A percentile compares a stretch with the other conserved stretches of the same genome.
phyloP scores from a whole-genome alignment of 2,329 filamentous ascomycete species.

The Allantophomopsis lycopodina region DNA sequence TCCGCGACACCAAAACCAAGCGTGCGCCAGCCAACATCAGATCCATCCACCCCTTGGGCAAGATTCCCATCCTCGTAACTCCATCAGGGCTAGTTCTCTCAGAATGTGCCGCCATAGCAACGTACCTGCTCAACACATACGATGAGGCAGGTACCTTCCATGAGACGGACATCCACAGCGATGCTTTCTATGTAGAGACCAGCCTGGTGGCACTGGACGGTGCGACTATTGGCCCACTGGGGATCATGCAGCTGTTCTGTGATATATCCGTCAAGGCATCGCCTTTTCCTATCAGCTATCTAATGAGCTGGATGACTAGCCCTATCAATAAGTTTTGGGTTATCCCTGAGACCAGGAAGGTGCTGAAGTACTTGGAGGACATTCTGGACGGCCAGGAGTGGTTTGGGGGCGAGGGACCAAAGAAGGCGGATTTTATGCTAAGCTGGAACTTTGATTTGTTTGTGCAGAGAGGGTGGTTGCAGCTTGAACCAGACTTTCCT shows the following conservation, averaged over 20 bases:
- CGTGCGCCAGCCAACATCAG: conserved; percentile 65
- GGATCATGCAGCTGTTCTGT: conserved; percentile 13
- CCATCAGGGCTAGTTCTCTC: conserved; percentile 46
- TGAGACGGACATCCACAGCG: conserved; percentile 14
- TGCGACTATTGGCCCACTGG: conserved; percentile 11
- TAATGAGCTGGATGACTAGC: conserved; percentile 8
- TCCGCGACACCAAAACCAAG: conserved; percentile 44
- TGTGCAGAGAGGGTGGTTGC: conserved; percentile 11
- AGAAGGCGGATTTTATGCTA: conserved; percentile 20
- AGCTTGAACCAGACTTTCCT: no score
- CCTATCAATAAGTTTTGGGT: conserved; percentile 5
- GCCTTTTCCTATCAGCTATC: conserved; percentile 12
- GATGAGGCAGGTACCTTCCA: conserved; percentile 15
- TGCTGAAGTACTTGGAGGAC: no score
- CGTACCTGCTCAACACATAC: conserved; percentile 47
- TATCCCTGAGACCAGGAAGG: no score
- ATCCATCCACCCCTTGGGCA: conserved; percentile 72
- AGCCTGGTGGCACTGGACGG: conserved; percentile 14
- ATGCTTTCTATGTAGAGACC: conserved; percentile 7
- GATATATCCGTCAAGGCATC: conserved; percentile 9
- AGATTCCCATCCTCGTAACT: conserved; percentile 66
- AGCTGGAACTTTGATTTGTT: conserved; percentile 20
- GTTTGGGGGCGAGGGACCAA: conserved; percentile 18
- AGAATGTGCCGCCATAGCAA: conserved; percentile 68
- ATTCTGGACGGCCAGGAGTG: conserved; percentile 13